Evolutionary conservation across 306 rosid species (phyloP).

Genomic region (barrel medic (Medicago truncatula)): MtrunA17r5.0-ANR NC_053042.1:9837001-9837500

Average conservation of each 20-base stretch:
- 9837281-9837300: not conserved
- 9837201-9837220: not conserved
- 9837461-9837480: not conserved
- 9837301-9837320: conserved; percentile 3
- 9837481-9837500: not conserved
- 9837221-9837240: not conserved
- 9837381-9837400: not conserved
- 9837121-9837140: conserved; percentile 17
- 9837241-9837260: not conserved
- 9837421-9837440: too few species aligned
- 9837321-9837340: not conserved
- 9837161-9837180: not conserved
- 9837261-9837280: not conserved
- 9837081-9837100: too few species aligned
- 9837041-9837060: too few species aligned
- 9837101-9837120: conserved; percentile 31
- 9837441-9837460: not conserved
- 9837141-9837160: conserved; percentile 33
- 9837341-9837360: conserved; percentile 43
- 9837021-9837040: too few species aligned
- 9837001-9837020: too few species aligned
- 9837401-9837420: not conserved
- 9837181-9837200: not conserved
- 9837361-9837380: not conserved
- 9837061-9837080: too few species aligned